Percentiles rank a stretch among this genome's conserved stretches.
Conservation (phyloP, 495 filamentous ascomycete genomes). For the Penicillium daleae region DNA sequence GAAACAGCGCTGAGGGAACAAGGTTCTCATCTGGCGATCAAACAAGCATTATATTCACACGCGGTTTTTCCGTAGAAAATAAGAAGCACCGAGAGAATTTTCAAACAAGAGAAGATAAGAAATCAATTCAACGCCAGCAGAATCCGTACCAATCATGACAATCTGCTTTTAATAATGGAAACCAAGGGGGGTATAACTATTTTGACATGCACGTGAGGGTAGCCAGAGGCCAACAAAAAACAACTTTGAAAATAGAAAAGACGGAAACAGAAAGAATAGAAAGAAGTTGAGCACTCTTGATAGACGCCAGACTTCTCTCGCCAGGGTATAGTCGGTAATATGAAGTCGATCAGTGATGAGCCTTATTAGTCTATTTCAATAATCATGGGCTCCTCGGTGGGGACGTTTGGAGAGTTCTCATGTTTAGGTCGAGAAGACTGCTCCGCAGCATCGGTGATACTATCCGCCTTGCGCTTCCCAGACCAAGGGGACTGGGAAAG, state of each 20-base stretch:
- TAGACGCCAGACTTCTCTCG: neutral
- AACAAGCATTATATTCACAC: neutral
- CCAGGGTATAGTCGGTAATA: neutral
- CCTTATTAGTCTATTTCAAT: slow-evolving; percentile 29
- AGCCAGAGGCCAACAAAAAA: neutral
- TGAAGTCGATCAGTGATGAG: neutral
- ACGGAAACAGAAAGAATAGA: neutral
- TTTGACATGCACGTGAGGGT: slow-evolving; percentile 15
- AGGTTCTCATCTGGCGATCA: neutral
- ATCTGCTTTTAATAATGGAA: neutral
- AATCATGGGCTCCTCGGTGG: neutral
- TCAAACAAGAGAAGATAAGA: neutral
- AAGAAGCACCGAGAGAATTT: neutral
- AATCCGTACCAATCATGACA: slow-evolving; percentile 2
- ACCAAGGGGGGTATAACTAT: slow-evolving; percentile 23
- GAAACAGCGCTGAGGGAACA: neutral
- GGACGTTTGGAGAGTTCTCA: neutral
- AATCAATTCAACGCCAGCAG: slow-evolving; percentile 4
- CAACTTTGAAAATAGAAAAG: neutral
- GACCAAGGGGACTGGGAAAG: neutral
- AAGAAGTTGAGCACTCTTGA: neutral
- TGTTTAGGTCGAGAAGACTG: slow-evolving; percentile 5
- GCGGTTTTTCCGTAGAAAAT: neutral
- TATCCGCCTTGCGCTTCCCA: slow-evolving; percentile 25
- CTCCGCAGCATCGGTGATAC: neutral